A percentile compares a stretch with the other conserved stretches of the same genome.
phyloP scores from a whole-genome alignment of 1,139 yeast species.

The Nadsonia commutata region DNA sequence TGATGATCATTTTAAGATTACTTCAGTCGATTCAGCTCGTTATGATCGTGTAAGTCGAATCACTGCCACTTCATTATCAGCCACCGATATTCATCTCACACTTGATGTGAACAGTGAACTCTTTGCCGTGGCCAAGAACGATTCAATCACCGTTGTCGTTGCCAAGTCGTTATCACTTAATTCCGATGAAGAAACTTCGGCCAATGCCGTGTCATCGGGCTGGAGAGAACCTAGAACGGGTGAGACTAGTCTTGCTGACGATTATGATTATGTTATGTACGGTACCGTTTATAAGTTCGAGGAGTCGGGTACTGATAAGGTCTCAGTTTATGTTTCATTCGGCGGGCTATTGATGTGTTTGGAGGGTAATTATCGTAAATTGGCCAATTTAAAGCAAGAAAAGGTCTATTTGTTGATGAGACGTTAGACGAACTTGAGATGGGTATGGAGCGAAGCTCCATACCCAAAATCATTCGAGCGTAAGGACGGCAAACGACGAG shows the following conservation, averaged over 20 bases:
- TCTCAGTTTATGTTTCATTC: conserved; percentile 72
- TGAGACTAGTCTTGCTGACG: conserved; percentile 83
- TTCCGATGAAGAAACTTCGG: conserved; percentile 36
- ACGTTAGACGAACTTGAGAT: no score
- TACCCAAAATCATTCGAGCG: no score
- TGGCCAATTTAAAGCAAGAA: conserved; percentile 84
- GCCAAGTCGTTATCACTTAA: conserved; percentile 58
- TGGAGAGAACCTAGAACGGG: conserved; percentile 82
- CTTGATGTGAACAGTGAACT: conserved; percentile 87
- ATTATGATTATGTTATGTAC: conserved; percentile 95
- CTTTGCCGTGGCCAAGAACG: conserved; percentile 69
- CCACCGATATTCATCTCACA: conserved; percentile 70
- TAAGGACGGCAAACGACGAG: no score
- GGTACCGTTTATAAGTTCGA: conserved; percentile 97
- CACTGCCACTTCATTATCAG: conserved; percentile 75
- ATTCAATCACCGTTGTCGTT: conserved; percentile 74
- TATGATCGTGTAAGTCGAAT: conserved; percentile 88
- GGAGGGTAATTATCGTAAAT: conserved; percentile 87
- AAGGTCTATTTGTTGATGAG: conserved; percentile 84
- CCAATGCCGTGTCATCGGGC: conserved; percentile 35
- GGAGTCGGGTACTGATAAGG: conserved; percentile 55
- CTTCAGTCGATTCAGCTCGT: conserved; percentile 74
- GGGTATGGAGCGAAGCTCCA: no score
- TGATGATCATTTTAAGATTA: conserved; percentile 84
- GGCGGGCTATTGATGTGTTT: conserved; percentile 91